These are phyloP conservation scores for Aspergillus sergii DNA, from an alignment of 2,329 filamentous ascomycete species.

Conservation along the genomic window DNA sequence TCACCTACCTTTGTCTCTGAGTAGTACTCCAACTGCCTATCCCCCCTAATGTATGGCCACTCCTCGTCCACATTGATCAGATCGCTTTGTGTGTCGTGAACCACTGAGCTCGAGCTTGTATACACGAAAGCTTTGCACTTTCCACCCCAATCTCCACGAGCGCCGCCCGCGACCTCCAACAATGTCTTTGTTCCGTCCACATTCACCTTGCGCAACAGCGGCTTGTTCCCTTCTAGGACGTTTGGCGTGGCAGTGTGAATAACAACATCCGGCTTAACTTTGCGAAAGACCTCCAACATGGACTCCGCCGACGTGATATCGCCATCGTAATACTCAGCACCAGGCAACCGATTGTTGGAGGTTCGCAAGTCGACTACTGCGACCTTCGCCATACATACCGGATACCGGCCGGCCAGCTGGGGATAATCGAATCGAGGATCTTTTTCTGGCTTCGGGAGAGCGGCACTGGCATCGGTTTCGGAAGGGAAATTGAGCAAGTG, in stretches of 20 bases:
- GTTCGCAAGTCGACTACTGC: constrained; percentile 74
- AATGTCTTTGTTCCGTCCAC: constrained; percentile 81
- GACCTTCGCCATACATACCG: constrained; percentile 54
- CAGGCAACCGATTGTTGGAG: constrained; percentile 65
- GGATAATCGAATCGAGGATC: constrained; percentile 43
- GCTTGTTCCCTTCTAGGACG: constrained; percentile 54
- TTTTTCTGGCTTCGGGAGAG: constrained; percentile 37
- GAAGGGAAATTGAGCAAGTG: constrained; percentile 66
- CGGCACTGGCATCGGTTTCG: constrained; percentile 43
- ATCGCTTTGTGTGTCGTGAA: constrained; percentile 79
- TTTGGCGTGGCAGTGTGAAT: constrained; percentile 85
- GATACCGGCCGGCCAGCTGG: constrained; percentile 42
- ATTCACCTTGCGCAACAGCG: constrained; percentile 78
- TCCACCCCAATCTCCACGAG: constrained; percentile 63
- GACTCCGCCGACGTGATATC: constrained; percentile 71
- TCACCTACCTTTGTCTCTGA: constrained; percentile 78
- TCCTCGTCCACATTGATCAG: constrained; percentile 83
- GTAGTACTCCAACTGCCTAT: constrained; percentile 77
- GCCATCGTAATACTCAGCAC: constrained; percentile 70
- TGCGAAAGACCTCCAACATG: constrained; percentile 65
- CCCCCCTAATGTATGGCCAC: constrained; percentile 74
- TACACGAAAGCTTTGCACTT: constrained; percentile 76
- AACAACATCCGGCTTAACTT: constrained; percentile 75
- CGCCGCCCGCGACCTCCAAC: constrained; percentile 67
- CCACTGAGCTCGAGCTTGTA: constrained; percentile 84